Base-by-base conservation (phyloP, 257 asterid genomes). In the Solanum habrochaites region DNA sequence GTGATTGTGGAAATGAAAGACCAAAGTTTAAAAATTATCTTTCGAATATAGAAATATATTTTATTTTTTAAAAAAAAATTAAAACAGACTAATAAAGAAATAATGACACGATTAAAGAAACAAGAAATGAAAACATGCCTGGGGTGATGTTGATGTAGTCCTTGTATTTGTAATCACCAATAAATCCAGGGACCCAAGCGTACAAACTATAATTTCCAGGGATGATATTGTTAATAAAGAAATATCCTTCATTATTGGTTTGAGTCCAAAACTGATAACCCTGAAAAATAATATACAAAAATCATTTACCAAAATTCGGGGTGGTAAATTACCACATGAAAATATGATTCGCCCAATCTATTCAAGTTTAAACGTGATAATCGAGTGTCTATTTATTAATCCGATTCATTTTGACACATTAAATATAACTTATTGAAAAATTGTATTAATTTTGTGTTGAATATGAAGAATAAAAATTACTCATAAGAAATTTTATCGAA, bases 211-310 rank as follows among this genome's bases (percentile, higher is more conserved):
- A 85, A 32, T 72, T 85, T 56, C 87, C 87, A 18, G 87, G 82
- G 25, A 75, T 85, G 35, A 85, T 72, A 70, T 60, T 64, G 14
- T 85, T 85, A 78, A 85, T 85, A 73, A 47, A 15, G 27, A 85
- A 85, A 31, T 85, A 42, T 40, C 87, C 87, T 0, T 85, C 52
- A 2, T 2, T 52, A 47, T 85, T 83, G 25, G 83, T 85, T 72
- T 85, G 73, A 47, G 74, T 85, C 87, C 87, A 85, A 72, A 85
- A 85, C 6, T 85, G 87, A 72, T 85, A 85, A 39, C 87, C 87
- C 87, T 85, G 25, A 29, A 80, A 21, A 47, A 3, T 4, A 78
- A 14, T 45, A 27, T 9, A 47, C 29, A 49, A 47, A 77, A 47
- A 49, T 29, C 12, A 80, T 80, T 15, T 18, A 32, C 15, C 23